phyloP scores from a whole-genome alignment of 2,329 filamentous ascomycete genomes.

The Colletotrichum ledebouriae region DNA sequence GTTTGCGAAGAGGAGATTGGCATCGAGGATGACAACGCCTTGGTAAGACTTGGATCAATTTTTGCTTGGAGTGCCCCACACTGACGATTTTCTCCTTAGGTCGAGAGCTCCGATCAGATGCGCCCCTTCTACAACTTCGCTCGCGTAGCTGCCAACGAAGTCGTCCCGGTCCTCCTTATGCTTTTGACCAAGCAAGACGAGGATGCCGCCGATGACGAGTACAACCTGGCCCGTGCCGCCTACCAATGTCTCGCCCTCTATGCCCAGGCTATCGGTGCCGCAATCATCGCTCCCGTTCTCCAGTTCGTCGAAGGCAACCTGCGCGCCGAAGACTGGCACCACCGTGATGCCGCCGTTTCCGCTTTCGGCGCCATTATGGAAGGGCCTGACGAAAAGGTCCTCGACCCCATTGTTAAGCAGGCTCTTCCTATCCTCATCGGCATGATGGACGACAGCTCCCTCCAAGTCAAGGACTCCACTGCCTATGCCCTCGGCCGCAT shows the following conservation, averaged over 20 bases:
- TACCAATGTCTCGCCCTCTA: constrained; percentile 98
- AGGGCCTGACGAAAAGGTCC: constrained; percentile 90
- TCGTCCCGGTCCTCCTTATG: constrained; percentile 89
- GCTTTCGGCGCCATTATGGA: constrained; percentile 99
- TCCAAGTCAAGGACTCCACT: constrained; percentile 95
- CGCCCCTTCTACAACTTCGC: constrained; percentile 97
- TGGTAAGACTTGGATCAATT: constrained; percentile 61
- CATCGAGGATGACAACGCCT: constrained; percentile 96
- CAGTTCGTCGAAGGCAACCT: constrained; percentile 93
- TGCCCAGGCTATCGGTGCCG: constrained; percentile 87
- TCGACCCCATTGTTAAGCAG: constrained; percentile 96
- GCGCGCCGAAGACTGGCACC: constrained; percentile 92
- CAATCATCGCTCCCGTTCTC: constrained; percentile 88
- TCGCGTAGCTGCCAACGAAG: constrained; percentile 90
- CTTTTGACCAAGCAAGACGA: constrained; percentile 98
- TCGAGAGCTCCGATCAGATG: constrained; percentile 84
- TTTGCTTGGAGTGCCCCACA: constrained; percentile 29
- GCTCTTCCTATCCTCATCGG: constrained; percentile 90
- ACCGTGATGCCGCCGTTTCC: constrained; percentile 94
- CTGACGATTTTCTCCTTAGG: constrained; percentile 50
- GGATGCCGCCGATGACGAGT: constrained; percentile 96
- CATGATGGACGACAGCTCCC: constrained; percentile 89
- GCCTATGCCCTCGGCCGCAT: constrained; percentile 97
- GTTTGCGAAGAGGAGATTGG: constrained; percentile 98
- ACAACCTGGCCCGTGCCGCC: constrained; percentile 93